Conservation (phyloP, 2,329 filamentous ascomycete species). For the Diaporthe capsici region DNA sequence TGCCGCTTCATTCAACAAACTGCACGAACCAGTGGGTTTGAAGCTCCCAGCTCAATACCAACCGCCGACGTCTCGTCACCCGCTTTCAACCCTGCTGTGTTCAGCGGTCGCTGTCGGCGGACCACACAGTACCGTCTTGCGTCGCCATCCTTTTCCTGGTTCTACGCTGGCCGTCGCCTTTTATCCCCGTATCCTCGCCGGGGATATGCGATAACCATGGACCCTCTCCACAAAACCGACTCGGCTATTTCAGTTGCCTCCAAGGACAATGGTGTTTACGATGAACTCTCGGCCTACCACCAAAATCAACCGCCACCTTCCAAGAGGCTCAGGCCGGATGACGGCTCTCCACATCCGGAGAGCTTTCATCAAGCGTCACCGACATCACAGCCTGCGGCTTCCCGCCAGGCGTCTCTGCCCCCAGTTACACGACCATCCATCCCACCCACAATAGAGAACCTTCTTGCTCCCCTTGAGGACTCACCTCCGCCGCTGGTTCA, state of each 20-base stretch:
- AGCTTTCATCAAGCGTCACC: not conserved
- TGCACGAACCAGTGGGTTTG: not conserved
- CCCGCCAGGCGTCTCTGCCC: slow-evolving; percentile 16
- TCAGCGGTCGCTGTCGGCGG: not conserved
- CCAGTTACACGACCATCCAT: slow-evolving; percentile 21
- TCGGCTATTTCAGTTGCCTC: slow-evolving; percentile 42
- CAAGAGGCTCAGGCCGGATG: slow-evolving; percentile 15
- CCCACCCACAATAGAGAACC: slow-evolving; percentile 15
- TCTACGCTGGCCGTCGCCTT: not conserved
- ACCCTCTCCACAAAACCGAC: slow-evolving; percentile 42
- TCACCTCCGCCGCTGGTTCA: not conserved
- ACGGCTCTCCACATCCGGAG: not conserved
- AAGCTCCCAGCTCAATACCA: not conserved
- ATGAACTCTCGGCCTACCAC: slow-evolving; percentile 10
- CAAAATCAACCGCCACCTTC: slow-evolving; percentile 1
- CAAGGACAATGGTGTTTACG: slow-evolving; percentile 31
- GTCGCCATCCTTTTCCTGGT: not conserved
- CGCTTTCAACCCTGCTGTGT: not conserved
- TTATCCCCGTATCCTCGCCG: not conserved
- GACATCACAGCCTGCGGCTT: not conserved
- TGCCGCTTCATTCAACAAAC: not conserved
- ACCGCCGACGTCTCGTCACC: not conserved
- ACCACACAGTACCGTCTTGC: slow-evolving; percentile 2
- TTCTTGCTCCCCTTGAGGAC: slow-evolving; percentile 24
- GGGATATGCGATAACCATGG: slow-evolving; percentile 34